Conservation (phyloP, 2,329 filamentous ascomycete genomes). For the Colletotrichum sp. region DNA sequence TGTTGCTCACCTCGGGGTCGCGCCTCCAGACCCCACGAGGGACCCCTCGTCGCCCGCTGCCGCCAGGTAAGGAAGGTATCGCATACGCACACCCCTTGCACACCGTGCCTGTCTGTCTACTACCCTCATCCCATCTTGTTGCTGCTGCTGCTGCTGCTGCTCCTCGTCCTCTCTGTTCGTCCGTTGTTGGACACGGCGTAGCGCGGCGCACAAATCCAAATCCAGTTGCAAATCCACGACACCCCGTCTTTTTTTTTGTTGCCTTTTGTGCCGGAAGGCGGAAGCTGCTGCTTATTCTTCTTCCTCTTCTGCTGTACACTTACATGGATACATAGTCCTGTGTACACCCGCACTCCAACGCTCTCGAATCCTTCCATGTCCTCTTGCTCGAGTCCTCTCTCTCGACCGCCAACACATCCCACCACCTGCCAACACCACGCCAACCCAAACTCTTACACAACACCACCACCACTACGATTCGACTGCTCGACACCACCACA, state of each 20-base stretch:
- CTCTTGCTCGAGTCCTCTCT: background rate
- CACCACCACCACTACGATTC: background rate
- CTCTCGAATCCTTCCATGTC: background rate
- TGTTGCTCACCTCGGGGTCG: background rate
- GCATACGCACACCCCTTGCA: background rate
- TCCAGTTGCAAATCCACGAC: background rate
- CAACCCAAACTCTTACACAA: background rate
- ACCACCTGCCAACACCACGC: background rate
- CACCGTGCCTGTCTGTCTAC: background rate
- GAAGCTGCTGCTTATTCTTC: background rate
- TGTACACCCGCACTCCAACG: background rate
- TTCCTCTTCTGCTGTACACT: background rate
- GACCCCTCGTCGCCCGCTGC: background rate
- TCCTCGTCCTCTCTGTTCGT: background rate
- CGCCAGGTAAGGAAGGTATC: background rate
- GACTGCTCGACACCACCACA: background rate
- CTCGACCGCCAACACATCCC: background rate
- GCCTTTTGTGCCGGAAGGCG: background rate
- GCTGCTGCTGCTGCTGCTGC: background rate
- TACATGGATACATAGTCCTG: constrained; percentile 16
- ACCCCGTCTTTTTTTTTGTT: background rate
- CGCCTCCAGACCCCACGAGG: background rate
- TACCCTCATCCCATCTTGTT: background rate
- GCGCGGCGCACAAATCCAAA: background rate
- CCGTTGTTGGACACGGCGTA: constrained; percentile 1